These are phyloP conservation scores for Penicillium sp. DNA, from an alignment of 2,329 filamentous ascomycete genomes.

Conservation along the genomic window DNA sequence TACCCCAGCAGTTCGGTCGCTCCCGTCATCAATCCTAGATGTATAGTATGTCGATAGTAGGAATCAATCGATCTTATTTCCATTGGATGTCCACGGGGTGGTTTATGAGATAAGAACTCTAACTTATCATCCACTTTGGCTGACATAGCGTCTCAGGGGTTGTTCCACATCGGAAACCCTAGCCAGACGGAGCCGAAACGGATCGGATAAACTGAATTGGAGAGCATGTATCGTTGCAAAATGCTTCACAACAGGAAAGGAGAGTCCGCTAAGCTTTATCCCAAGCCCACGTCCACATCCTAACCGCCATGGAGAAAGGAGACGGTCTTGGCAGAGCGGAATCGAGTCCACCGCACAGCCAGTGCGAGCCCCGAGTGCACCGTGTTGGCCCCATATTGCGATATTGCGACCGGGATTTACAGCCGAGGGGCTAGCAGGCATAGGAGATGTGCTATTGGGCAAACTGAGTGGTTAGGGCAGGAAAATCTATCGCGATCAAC, in stretches of 20 bases:
- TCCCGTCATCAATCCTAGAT: too few species aligned
- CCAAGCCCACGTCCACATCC: background rate
- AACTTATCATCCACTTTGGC: too few species aligned
- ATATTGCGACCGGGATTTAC: background rate
- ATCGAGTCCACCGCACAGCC: background rate
- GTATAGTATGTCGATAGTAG: too few species aligned
- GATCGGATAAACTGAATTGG: background rate
- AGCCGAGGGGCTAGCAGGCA: background rate
- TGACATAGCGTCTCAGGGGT: too few species aligned
- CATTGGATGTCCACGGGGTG: too few species aligned
- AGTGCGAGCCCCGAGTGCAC: background rate
- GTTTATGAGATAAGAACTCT: too few species aligned
- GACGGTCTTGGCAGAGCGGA: conserved; percentile 5
- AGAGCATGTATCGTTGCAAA: background rate
- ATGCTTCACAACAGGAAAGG: background rate
- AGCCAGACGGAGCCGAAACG: background rate
- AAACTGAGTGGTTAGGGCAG: background rate
- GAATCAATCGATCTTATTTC: too few species aligned
- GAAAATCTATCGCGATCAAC: conserved; percentile 22
- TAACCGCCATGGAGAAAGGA: background rate
- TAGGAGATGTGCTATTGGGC: conserved; percentile 10
- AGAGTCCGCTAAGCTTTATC: conserved; percentile 14
- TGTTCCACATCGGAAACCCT: too few species aligned
- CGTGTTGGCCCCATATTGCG: background rate
- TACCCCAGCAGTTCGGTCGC: too few species aligned